phyloP scores from a whole-genome alignment of 164 flowering plant species.

The Vitis rotundifolia region DNA sequence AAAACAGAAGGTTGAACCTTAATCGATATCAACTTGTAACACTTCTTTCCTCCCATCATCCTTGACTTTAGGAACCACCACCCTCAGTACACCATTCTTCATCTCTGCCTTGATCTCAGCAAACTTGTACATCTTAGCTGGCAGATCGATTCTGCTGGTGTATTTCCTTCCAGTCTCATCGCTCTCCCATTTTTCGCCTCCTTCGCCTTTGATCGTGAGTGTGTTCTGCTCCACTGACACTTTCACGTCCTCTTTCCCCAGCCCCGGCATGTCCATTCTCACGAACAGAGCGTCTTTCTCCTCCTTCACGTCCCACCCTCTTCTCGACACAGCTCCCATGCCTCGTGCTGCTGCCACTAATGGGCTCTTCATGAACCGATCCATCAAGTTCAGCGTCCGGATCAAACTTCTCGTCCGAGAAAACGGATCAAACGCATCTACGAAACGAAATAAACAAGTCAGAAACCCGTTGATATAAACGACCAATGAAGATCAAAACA shows the following conservation, averaged over 20 bases:
- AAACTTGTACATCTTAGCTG: slow-evolving; percentile 42
- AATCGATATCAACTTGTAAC: slow-evolving; percentile 51
- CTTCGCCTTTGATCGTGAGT: slow-evolving; percentile 60
- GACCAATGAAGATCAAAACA: not conserved
- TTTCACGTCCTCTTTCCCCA: slow-evolving; percentile 62
- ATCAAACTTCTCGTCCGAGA: slow-evolving; percentile 53
- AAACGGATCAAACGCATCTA: slow-evolving; percentile 75
- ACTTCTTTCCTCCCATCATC: slow-evolving; percentile 67
- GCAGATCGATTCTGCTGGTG: slow-evolving; percentile 59
- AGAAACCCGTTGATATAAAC: no score
- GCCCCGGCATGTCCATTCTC: slow-evolving; percentile 78
- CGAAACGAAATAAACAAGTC: not conserved
- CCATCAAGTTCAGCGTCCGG: slow-evolving; percentile 76
- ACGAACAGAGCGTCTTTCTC: slow-evolving; percentile 49
- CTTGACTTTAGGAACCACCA: slow-evolving; percentile 63
- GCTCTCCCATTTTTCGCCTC: slow-evolving; percentile 35
- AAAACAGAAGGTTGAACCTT: not conserved
- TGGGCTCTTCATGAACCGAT: slow-evolving; percentile 57
- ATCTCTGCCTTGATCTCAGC: slow-evolving; percentile 74
- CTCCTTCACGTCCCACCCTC: slow-evolving; percentile 72
- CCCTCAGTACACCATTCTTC: slow-evolving; percentile 80
- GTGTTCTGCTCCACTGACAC: slow-evolving; percentile 67
- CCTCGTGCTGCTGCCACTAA: slow-evolving; percentile 35
- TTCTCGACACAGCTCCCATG: slow-evolving; percentile 33
- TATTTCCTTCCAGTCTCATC: slow-evolving; percentile 44